Evolutionary conservation across 441 rosid genomes (phyloP), one percentile per base, ranked within the genome.

Genomic region (Pelargonium myrrhifolium): DNA sequence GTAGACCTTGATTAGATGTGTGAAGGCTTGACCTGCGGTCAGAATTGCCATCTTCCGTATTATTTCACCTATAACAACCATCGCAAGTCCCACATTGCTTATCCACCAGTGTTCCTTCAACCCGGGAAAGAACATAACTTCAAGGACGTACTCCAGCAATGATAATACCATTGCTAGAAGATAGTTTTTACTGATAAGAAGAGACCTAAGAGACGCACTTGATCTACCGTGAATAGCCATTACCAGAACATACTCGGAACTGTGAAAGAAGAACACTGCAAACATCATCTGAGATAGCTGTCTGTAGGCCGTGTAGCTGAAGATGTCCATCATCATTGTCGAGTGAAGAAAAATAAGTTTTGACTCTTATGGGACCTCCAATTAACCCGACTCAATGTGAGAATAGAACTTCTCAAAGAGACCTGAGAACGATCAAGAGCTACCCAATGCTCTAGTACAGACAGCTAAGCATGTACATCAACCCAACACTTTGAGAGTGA

Each of bases 21-120:
- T 87, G 76, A 88, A 92, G 7, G 92, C 76, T 18, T 6, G 75
- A 14, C 93, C 90, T 8, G 93, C 98, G 39, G 93, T 88, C 65
- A 88, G 72, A 55, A 90, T 79, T 0, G 93, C 93, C 76, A 76
- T 21, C 71, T 86, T 90, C 64, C 88, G 68, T 51, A 87, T 81
- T 51, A 79, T 53, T 79, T 93, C 94, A 9, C 97, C 97, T 3
- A 77, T 42, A 10, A 84, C 21, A 66, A 90, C 81, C 80, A 84
- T 73, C 15, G 76, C 73, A 65, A 93, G 85, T 39, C 97, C 98
- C 2, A 74, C 24, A 68, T 84, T 82, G 83, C 89, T 86, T 7
- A 89, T 51, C 92, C 90, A 82, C 90, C 82, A 73, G 75, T 68
- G 62, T 72, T 86, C 79, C 80, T 93, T 93, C 71, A 87, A 12